Evolutionary conservation across 176 grass and related monocot genomes (phyloP).

Genomic region (Zea mays): DNA sequence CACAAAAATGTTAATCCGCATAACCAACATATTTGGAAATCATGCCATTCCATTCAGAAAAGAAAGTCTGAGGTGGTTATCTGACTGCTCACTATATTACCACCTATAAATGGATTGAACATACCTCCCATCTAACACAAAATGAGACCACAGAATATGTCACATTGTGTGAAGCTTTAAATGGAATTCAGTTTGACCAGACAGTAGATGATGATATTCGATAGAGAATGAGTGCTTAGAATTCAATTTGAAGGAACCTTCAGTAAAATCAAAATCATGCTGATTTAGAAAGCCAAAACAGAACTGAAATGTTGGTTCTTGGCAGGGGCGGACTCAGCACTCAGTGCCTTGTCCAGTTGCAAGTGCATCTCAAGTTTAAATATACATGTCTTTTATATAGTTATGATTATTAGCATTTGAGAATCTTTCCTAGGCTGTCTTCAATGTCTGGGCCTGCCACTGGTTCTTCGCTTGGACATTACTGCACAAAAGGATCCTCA

Average conservation of each 20-base stretch:
- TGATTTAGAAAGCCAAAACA: neutral
- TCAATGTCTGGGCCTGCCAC: no score
- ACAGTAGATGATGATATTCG: neutral
- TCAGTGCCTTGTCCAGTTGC: no score
- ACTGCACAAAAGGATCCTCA: neutral
- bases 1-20: neutral
- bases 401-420: no score
- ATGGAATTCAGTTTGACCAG: neutral
- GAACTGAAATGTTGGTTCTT: neutral
- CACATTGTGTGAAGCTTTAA: neutral
- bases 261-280: neutral
- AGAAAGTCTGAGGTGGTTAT: neutral
- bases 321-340: no score
- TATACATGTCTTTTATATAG: no score
- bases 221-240: neutral
- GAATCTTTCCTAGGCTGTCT: no score
- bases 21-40: neutral
- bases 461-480: neutral
- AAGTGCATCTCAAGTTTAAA: no score
- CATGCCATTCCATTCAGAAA: neutral
- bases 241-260: neutral
- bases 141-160: neutral
- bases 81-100: neutral
- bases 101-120: neutral
- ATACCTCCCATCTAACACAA: neutral